Evolutionary conservation across 768 basidiomycete genomes (phyloP).

Genomic region (Lactarius sp.): DNA sequence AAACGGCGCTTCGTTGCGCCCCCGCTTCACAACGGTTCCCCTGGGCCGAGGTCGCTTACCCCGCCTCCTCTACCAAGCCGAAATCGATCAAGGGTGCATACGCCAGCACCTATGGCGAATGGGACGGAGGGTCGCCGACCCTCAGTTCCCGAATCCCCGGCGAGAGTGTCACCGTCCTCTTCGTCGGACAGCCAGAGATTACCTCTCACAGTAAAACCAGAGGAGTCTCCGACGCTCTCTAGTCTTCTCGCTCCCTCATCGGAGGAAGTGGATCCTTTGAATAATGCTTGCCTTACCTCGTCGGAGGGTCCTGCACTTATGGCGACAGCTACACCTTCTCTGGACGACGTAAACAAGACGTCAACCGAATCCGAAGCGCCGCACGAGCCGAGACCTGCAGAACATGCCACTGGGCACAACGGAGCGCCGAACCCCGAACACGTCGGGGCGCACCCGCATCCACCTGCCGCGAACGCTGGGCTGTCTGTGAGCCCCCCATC

Average conservation of each 20-base stretch:
- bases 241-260: conserved; percentile 17
- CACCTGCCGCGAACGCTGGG: neutral
- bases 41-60: conserved; percentile 11
- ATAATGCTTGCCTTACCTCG: conserved; percentile 15
- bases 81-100: conserved; percentile 16
- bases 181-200: neutral
- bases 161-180: conserved; percentile 3
- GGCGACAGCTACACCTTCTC: conserved; percentile 1
- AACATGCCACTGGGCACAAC: neutral
- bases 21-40: conserved; percentile 14
- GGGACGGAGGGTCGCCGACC: neutral
- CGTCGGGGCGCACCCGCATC: neutral
- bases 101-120: neutral
- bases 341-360: conserved; percentile 2
- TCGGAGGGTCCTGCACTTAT: conserved; percentile 11
- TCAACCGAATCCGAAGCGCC: neutral
- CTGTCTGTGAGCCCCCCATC: conserved; percentile 20
- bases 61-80: conserved; percentile 24
- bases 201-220: neutral
- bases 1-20: conserved; percentile 24
- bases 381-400: neutral
- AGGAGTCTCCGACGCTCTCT: conserved; percentile 16
- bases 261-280: conserved; percentile 5
- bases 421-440: neutral
- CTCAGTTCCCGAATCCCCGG: neutral